phyloP scores from a whole-genome alignment of 1,139 yeast genomes.

The Candida freyschussii region DNA sequence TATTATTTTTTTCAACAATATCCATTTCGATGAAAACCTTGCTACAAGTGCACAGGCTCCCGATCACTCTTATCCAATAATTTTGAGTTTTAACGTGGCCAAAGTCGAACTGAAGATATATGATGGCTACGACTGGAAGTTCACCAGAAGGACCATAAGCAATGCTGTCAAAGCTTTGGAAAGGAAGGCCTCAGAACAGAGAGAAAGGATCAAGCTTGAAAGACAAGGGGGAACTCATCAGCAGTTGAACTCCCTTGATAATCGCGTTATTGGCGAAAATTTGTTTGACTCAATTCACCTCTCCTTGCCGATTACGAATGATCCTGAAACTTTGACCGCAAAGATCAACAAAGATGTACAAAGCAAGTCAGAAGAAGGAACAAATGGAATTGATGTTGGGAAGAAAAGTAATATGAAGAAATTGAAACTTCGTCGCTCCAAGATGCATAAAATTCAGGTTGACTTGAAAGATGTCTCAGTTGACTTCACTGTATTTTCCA shows the following conservation, averaged over 20 bases:
- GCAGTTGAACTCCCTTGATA: constrained; percentile 9
- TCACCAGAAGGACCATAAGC: constrained; percentile 62
- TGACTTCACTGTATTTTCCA: constrained; percentile 40
- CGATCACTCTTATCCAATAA: constrained; percentile 11
- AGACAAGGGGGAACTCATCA: constrained; percentile 7
- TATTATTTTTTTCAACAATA: constrained; percentile 36
- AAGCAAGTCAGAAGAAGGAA: constrained; percentile 21
- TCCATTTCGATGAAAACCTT: constrained; percentile 37
- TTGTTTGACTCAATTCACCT: constrained; percentile 72
- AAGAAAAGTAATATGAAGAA: constrained; percentile 30
- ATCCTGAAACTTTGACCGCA: constrained; percentile 43
- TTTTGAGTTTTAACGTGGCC: constrained; percentile 17
- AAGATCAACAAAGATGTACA: constrained; percentile 48
- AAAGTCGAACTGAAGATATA: constrained; percentile 51
- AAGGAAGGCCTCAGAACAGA: constrained; percentile 35
- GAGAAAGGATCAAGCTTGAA: constrained; percentile 16
- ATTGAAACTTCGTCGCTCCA: constrained; percentile 61
- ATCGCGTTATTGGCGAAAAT: constrained; percentile 50
- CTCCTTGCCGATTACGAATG: constrained; percentile 45
- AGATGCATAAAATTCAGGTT: constrained; percentile 53
- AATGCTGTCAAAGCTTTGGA: constrained; percentile 62
- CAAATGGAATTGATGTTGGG: constrained; percentile 23
- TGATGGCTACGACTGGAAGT: constrained; percentile 94
- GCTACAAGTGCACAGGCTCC: constrained; percentile 1
- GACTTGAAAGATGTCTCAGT: constrained; percentile 52